These are phyloP conservation scores for Komagataella kurtzmanii DNA, from an alignment of 805 yeast species.

Conservation along the genomic window DNA sequence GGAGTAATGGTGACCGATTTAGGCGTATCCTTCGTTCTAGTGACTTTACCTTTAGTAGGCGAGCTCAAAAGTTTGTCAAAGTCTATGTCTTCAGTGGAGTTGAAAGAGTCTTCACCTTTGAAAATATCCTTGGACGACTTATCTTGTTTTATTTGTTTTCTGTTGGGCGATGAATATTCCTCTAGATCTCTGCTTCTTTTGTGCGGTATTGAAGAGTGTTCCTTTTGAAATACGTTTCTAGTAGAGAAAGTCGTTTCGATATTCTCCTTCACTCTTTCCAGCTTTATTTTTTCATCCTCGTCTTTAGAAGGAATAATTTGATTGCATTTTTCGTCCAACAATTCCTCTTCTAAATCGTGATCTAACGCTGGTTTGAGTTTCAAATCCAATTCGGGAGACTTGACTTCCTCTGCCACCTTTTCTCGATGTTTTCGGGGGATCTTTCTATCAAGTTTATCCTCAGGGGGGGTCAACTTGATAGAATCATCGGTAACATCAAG, in stretches of 20 bases:
- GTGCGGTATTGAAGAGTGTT: not conserved
- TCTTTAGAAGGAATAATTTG: not conserved
- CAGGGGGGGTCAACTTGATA: not conserved
- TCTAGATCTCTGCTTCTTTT: not conserved
- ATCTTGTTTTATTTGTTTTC: slow-evolving; percentile 3
- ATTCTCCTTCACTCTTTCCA: not conserved
- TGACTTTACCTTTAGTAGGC: not conserved
- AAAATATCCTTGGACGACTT: not conserved
- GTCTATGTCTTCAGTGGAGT: not conserved
- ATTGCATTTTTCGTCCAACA: not conserved
- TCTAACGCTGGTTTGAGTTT: not conserved
- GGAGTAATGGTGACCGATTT: not conserved
- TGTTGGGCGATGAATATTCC: not conserved
- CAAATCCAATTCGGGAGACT: not conserved
- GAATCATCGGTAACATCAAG: not conserved
- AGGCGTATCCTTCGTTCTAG: not conserved
- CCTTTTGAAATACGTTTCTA: not conserved
- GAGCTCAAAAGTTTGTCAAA: not conserved
- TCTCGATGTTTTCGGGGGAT: not conserved
- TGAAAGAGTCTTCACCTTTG: not conserved
- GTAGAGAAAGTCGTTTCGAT: not conserved
- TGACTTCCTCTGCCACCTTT: not conserved
- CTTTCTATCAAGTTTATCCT: not conserved
- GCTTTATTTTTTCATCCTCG: not conserved
- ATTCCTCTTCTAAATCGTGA: not conserved